Conservation (phyloP, 129 eudicot genomes). For the Daucus carota region DNA sequence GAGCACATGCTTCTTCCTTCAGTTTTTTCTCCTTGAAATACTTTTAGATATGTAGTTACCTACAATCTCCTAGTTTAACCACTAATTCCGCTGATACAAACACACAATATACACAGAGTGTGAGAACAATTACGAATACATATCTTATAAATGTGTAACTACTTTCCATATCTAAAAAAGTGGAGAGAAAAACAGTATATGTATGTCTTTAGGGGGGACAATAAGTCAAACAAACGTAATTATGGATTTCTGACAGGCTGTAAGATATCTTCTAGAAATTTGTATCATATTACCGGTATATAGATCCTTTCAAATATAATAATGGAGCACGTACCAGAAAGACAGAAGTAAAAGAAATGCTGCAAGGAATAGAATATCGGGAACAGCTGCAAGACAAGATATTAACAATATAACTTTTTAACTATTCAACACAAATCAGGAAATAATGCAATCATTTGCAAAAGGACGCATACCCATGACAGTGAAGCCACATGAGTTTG, state of each 20-base stretch:
- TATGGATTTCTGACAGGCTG: not conserved
- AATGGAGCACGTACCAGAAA: slow-evolving; percentile 65
- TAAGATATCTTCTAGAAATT: not conserved
- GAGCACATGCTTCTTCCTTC: not conserved
- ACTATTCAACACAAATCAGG: not conserved
- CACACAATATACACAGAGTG: not conserved
- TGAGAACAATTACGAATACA: not conserved
- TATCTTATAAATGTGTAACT: not conserved
- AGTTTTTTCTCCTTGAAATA: not conserved
- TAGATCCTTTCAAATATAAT: slow-evolving; percentile 4
- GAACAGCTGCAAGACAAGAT: slow-evolving; percentile 65
- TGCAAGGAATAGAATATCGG: slow-evolving; percentile 74
- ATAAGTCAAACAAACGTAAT: not conserved
- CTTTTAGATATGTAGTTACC: not conserved
- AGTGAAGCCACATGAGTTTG: slow-evolving; percentile 81
- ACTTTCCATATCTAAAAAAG: not conserved
- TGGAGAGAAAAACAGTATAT: not conserved
- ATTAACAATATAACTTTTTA: slow-evolving; percentile 1
- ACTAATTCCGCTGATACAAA: not conserved
- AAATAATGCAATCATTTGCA: slow-evolving; percentile 1
- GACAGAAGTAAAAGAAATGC: slow-evolving; percentile 95
- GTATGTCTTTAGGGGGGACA: not conserved
- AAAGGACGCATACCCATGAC: slow-evolving; percentile 60
- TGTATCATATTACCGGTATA: not conserved
- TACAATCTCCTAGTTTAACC: not conserved